Evolutionary conservation across 768 basidiomycete genomes (phyloP), one percentile per base, ranked within the genome.

Genomic region (Lentinula guzmanii): DNA sequence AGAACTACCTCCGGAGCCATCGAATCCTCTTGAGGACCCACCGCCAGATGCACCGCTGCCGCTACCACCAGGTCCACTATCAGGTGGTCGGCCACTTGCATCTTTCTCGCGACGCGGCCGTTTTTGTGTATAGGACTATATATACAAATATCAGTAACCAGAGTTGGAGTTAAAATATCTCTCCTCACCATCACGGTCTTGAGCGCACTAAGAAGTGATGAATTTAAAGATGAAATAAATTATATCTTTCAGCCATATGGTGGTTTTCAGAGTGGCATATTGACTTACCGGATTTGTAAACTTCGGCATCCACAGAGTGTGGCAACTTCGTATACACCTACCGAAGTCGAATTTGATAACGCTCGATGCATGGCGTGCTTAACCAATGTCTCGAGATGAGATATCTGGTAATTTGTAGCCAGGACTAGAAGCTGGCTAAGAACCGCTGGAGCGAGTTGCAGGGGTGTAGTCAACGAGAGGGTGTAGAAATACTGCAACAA

Each of bases 401-500:
- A 70, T 57, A 97, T 79, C 43, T 85, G 78, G 73, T 98, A 98
- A 59, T 87, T 93, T 62, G 85, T 90, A 9, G 91, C 82, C 34
- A 99, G 79, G 50, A 96, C 79, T 60, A 98, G 75, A 13, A 99
- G 79, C 65, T 93, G 91, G 67, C 90, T 90, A 51, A 98, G 79
- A 31, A 98, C 90, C 2, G 93, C 88, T 4, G 93, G 91, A 6
- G 91, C 87, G 67, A 93, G 92, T 71, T 99, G 96, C 46, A 97
- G 79, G 5, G 93, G 91, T 0, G 96, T 98, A 60, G 92, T 78
- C 39, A 99, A 81, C 1, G 90, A 83, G 58, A 88, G 80, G 0
- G 94, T 86, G 75, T 98, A 98, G 64, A 99, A 86, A 75, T 98
- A 99, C 72, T 99, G 95, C 65, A 98, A 72, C 57, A 98, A 76